Percentiles rank a stretch among this genome's conserved stretches.
These are phyloP conservation scores for Cyclotella distinguenda DNA, from an alignment of 108 stramenopile genomes.

Conservation along the genomic window DNA sequence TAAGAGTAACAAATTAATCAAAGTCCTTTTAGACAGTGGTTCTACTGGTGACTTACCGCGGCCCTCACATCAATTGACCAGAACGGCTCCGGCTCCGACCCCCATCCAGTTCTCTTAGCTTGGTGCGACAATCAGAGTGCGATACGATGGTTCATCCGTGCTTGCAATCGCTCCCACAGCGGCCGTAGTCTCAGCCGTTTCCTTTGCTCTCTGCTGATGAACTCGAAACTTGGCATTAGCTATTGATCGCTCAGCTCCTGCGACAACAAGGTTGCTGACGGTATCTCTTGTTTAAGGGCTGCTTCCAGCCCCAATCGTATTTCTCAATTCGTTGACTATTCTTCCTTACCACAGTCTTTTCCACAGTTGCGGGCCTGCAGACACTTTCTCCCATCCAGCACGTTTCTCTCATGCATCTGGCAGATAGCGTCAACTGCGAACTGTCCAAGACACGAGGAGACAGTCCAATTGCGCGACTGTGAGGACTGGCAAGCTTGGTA, in stretches of 20 bases:
- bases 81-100: background rate
- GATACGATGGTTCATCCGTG: too few species aligned
- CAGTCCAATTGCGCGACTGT: background rate
- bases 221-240: constrained; percentile 12
- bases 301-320: background rate
- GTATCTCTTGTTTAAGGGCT: constrained; percentile 19
- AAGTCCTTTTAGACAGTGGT: too few species aligned
- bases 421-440: background rate
- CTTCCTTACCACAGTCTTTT: constrained; percentile 14
- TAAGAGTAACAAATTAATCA: too few species aligned
- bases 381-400: background rate
- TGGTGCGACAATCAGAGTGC: too few species aligned
- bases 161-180: too few species aligned
- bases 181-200: constrained; percentile 9
- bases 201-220: constrained; percentile 14
- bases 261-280: constrained; percentile 29
- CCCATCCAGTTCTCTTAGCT: background rate
- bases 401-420: constrained; percentile 6
- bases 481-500: constrained; percentile 8
- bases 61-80: background rate
- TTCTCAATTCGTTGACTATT: constrained; percentile 3
- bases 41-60: too few species aligned
- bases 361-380: constrained; percentile 7
- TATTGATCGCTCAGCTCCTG: background rate
- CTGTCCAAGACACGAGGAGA: constrained; percentile 1